Base-by-base conservation (phyloP, 2,329 filamentous ascomycete genomes). In the Claviceps africana region DNA sequence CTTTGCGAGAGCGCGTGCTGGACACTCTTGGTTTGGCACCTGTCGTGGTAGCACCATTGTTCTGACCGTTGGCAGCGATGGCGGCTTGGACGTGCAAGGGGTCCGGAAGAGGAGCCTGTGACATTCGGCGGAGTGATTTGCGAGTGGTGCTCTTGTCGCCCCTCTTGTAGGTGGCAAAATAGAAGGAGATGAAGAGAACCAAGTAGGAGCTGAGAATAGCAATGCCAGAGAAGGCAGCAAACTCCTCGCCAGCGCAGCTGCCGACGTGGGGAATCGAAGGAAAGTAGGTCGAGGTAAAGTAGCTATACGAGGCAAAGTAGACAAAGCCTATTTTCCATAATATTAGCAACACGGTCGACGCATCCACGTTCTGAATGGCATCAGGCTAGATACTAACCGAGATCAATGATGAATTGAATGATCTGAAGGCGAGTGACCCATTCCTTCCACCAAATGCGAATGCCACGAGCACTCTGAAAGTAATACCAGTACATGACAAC, bases 401-500 rank as follows among this genome's bases (percentile, higher is more conserved):
- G 85, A 71, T 96, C 91, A 69, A 97, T 91, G 68, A 97, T 80
- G 74, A 97, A 97, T 70, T 97, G 91, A 63, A 87, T 82, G 70
- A 97, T 97, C 73, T 97, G 91, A 65, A 96, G 85, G 66, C 90
- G 87, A 62, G 91, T 97, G 67, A 97, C 94, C 85, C 91, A 97
- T 74, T 96, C 88, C 85, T 97, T 97, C 91, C 91, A 97, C 90
- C 90, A 96, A 72, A 96, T 93, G 64, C 84, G 85, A 70, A 97
- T 82, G 61, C 93, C 93, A 61, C 91, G 89, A 52, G 91, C 90
- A 65, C 88, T 91, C 79, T 97, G 91, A 84, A 97, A 97, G 81
- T 97, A 97, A 83, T 97, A 97, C 90, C 90, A 96, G 84, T 97
- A 97, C 91, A 97, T 97, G 67, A 96, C 86, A 54, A 97, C 91